Evolutionary conservation across 148 eudicot species (phyloP), one percentile per base, ranked within the genome.

Genomic region (Cornus controversa): DNA sequence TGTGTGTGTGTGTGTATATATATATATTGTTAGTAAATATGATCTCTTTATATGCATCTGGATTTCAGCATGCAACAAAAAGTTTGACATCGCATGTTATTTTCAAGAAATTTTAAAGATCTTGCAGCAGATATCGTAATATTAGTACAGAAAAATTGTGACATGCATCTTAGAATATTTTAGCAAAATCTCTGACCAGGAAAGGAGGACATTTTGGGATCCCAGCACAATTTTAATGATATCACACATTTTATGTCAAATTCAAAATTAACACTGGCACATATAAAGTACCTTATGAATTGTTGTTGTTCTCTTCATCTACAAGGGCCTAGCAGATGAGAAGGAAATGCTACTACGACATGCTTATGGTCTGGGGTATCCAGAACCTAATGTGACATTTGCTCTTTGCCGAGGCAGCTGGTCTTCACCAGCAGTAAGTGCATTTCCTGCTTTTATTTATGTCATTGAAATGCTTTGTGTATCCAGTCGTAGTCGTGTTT

Each of bases 381-480:
- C 98, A 71, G 98, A 95, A 84, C 98, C 98, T 8, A 91, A 91
- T 77, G 87, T 95, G 64, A 95, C 92, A 76, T 95, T 95, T 77
- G 96, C 97, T 74, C 96, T 95, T 36, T 95, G 94, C 76, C 81
- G 93, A 78, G 97, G 98, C 86, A 92, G 88, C 69, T 87, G 97
- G 94, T 93, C 98, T 60, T 95, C 98, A 45, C 97, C 98, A 71
- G 91, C 93, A 78, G 98, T 93, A 85, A 89, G 96, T 81, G n/a
- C 75, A 75, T 69, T 53, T 65, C 8, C 10, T 60, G 64, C 64
- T 20, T 22, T 60, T 22, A 18, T 10, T 70, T 1, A 4, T 53
- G 24, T 11, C 63, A 66, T n/a, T 10, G 40, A 22, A 66, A 66
- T 14, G 36, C 31, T 15, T 27, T 40, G 36, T 36, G 10, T 28